Evolutionary conservation across 1,139 yeast species (phyloP).

Genomic region (Saccharomyces hybrid): DNA sequence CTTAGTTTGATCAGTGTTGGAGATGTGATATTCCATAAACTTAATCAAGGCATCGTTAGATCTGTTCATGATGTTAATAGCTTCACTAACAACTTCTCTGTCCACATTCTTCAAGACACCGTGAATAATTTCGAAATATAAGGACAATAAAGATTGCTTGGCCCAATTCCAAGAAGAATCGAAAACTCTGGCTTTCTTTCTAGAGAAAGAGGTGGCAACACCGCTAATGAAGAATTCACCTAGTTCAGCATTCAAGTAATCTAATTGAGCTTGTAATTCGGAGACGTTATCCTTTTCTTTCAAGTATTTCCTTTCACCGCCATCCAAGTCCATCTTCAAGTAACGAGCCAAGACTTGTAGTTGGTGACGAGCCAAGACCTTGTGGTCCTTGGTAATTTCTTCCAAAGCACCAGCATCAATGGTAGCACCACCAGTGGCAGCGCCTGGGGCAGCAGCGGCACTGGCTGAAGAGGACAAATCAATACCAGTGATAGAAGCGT

Average conservation of each 20-base stretch:
- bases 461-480: conserved; percentile 57
- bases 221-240: conserved; percentile 94
- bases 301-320: conserved; percentile 79
- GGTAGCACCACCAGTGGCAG: conserved; percentile 75
- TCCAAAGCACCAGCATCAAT: conserved; percentile 95
- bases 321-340: conserved; percentile 82
- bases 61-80: conserved; percentile 96
- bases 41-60: conserved; percentile 88
- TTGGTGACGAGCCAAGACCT: conserved; percentile 86
- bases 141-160: conserved; percentile 87
- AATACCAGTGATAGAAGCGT: conserved; percentile 76
- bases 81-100: conserved; percentile 91
- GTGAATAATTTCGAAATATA: conserved; percentile 92
- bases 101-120: conserved; percentile 82
- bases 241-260: conserved; percentile 87
- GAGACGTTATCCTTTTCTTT: conserved; percentile 84
- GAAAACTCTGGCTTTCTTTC: conserved; percentile 88
- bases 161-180: conserved; percentile 99
- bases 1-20: conserved; percentile 79
- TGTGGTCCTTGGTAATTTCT: conserved; percentile 85
- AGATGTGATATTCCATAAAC: conserved; percentile 95
- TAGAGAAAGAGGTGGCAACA: conserved; percentile 80
- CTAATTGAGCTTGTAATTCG: conserved; percentile 80
- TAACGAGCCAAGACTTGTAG: conserved; percentile 91
- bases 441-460: conserved; percentile 46